Evolutionary conservation across 805 yeast genomes (phyloP).

Genomic region (Ogataea sp.): DNA sequence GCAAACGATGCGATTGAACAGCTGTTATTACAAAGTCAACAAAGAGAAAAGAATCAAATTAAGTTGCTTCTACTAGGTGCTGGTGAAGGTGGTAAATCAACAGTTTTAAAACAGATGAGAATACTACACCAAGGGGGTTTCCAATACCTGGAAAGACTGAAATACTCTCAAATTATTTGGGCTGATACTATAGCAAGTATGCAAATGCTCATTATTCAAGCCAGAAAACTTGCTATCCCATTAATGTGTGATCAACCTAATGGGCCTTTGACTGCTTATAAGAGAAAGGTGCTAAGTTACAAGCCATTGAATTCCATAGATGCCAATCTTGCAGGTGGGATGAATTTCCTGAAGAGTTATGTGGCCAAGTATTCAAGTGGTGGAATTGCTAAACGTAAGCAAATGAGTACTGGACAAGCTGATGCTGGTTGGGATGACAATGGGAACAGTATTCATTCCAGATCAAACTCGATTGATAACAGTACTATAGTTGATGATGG

Average conservation of each 20-base stretch:
- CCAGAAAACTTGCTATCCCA: conserved; percentile 53
- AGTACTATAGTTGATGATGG: conserved; percentile 28
- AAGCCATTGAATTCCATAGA: conserved; percentile 56
- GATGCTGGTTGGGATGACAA: conserved; percentile 13
- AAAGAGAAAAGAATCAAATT: conserved; percentile 48
- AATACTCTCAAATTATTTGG: conserved; percentile 87
- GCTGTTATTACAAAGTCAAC: conserved; percentile 42
- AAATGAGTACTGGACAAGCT: conserved; percentile 42
- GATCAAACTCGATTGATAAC: conserved; percentile 36
- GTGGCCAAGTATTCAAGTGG: conserved; percentile 53
- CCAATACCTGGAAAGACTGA: conserved; percentile 65
- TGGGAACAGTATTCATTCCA: conserved; percentile 34
- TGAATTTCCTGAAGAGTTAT: conserved; percentile 53
- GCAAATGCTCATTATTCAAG: conserved; percentile 71
- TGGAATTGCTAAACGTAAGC: conserved; percentile 41
- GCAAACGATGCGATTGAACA: conserved; percentile 60
- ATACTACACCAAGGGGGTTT: conserved; percentile 83
- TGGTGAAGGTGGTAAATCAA: conserved; percentile 92
- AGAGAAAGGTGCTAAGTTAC: conserved; percentile 44
- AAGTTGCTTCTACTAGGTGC: conserved; percentile 82
- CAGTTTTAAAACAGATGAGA: conserved; percentile 84
- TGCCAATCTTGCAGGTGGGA: conserved; percentile 60
- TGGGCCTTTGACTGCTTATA: conserved; percentile 36
- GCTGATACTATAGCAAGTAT: conserved; percentile 81
- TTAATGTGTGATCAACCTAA: conserved; percentile 57